Evolutionary conservation across 257 asterid species (phyloP), one percentile per base, ranked within the genome.

Genomic region (Verbena officinalis): DNA sequence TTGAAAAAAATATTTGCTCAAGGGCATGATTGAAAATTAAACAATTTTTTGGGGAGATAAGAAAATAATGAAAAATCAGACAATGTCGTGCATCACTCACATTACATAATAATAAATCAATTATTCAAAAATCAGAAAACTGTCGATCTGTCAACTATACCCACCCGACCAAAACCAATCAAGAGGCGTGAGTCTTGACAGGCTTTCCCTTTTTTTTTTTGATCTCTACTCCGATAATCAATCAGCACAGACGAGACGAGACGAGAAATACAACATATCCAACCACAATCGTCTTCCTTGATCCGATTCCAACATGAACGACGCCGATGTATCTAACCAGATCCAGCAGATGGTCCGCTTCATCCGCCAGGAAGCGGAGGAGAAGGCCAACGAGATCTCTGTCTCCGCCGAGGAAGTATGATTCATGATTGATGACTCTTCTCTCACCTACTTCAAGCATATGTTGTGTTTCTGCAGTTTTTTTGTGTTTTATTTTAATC

Each of bases 281-380:
- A 7, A 22, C 55, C 60, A 59, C 48, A 48, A 9, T 67, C 52
- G n/a, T 56, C 59, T 13, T 17, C 21, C 59, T 70, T 73, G 78
- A 73, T 67, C 71, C 73, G 49, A 70, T 75, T 73, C 66, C 33
- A 83, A 67, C 10, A 92, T 92, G 97, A 87, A 92, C 77, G 96
- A 92, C 78, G 77, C 84, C 59, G 97, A 92, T 79, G 98, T 89
- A 24, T 87, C 96, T 15, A 85, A 80, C 90, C 94, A 92, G 97
- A 92, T 92, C 94, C 95, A 89, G 79, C 97, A 89, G 89, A 92
- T 92, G 98, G 97, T 92, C 75, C 84, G 93, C 59, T 92, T 92
- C 94, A 92, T 92, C 83, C 95, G 97, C 75, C 96, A 89, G 65
- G 97, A 92, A 73, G 97, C 98, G 46, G 96, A 92, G 67, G 98